phyloP scores from a whole-genome alignment of 805 yeast species.

The Suhomyces sp. region DNA sequence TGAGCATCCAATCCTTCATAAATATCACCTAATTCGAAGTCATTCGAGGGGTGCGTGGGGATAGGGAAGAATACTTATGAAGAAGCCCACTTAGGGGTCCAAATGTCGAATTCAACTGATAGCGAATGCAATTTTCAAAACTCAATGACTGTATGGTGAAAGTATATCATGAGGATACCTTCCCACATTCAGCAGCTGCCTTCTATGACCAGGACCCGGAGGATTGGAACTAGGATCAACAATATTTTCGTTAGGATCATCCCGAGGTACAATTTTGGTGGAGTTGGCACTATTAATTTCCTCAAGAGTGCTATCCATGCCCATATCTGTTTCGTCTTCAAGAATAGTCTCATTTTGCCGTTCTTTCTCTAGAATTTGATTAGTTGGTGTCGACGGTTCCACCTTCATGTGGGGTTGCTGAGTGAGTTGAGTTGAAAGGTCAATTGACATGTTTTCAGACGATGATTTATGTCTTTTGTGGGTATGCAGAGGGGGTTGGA shows the following conservation, averaged over 20 bases:
- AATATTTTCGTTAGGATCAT: constrained; percentile 11
- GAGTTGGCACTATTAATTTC: constrained; percentile 1
- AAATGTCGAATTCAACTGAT: too few relatives aligned
- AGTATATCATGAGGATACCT: constrained; percentile 30
- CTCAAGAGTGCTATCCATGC: constrained; percentile 15
- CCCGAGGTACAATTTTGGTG: constrained; percentile 2
- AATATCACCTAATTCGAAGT: too few relatives aligned
- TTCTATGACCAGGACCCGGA: constrained; percentile 7
- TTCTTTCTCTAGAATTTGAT: too few relatives aligned
- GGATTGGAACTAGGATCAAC: constrained; percentile 10
- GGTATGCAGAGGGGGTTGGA: constrained; percentile 12
- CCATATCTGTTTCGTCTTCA: constrained; percentile 13
- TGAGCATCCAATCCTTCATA: too few relatives aligned
- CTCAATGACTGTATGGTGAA: constrained; percentile 17
- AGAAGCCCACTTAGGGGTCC: too few relatives aligned
- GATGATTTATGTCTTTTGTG: constrained; percentile 41
- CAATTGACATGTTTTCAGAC: constrained; percentile 32
- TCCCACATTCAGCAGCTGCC: constrained; percentile 23
- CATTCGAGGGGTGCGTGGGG: too few relatives aligned
- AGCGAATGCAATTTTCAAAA: too few relatives aligned
- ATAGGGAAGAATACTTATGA: too few relatives aligned
- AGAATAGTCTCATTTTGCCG: constrained; percentile 8
- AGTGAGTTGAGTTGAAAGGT: constrained; percentile 10
- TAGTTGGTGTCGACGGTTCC: constrained; percentile 1
- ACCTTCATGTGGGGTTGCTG: not conserved